Evolutionary conservation across 2,329 filamentous ascomycete species (phyloP), one percentile per base, ranked within the genome.

Genomic region (Nannizziopsis arthrosporioides): DNA sequence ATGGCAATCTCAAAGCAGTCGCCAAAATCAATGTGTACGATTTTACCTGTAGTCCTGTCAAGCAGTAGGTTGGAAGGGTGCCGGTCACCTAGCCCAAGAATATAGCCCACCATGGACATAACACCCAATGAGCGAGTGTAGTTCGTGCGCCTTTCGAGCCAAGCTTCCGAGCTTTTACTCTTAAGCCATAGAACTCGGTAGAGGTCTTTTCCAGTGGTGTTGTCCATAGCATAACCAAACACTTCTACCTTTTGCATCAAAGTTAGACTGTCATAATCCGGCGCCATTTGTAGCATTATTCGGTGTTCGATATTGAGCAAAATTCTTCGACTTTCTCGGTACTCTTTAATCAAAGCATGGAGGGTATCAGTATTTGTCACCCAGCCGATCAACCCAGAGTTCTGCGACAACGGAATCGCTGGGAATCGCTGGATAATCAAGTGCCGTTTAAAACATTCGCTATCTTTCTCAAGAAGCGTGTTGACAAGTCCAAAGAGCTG

Each of bases 81-180:
- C 42, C 93, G 82, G 69, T 99, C 92, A 47, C 92, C 92, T 11
- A 99, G 74, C 51, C 92, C 93, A 17, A 99, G 80, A 55, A 99
- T 96, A 66, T 99, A 99, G 54, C 92, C 92, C n/a, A 96, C 92
- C 88, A 99, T 98, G n/a, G 88, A 95, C 92, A 98, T 99, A 59
- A 98, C 92, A 57, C 87, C 92, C 1, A 98, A 75, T 1, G 90
- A 96, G 50, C 92, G 84, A 14, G 92, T 98, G 69, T 98, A 99
- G 63, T 94, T 98, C n/a, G 93, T 98, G 46, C 92, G 84, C 38
- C 92, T 79, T 66, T 96, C 92, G 31, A 99, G 80, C 92, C 92
- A 99, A 1, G 90, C 84, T 66, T 99, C 92, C 0, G 90, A 95
- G 53, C 85, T 94, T 74, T 95, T 95, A 62, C 87, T 94, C 78